phyloP scores from a whole-genome alignment of 1,284 basidiomycete species.

The Trichosporon ovoides region DNA sequence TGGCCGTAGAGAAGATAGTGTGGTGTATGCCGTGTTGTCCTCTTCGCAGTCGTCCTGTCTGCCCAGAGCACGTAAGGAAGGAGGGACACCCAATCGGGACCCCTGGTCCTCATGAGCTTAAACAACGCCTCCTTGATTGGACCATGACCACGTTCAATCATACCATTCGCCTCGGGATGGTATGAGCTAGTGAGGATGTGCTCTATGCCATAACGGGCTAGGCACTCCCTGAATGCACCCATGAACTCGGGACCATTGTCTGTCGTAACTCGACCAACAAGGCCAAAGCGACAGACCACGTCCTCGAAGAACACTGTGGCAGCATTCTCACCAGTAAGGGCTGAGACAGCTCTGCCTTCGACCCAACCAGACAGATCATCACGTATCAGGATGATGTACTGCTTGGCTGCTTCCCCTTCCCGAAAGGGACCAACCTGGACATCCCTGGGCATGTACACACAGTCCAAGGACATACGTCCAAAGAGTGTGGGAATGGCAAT shows the following conservation, averaged over 20 bases:
- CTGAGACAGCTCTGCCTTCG: neutral
- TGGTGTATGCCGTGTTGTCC: slow-evolving; percentile 1
- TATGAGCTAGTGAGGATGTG: neutral
- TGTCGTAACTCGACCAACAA: neutral
- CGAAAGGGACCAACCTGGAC: neutral
- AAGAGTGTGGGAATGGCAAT: neutral
- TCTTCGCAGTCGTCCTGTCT: slow-evolving; percentile 7
- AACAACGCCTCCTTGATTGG: slow-evolving; percentile 12
- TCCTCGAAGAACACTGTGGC: neutral
- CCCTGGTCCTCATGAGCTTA: slow-evolving; percentile 1
- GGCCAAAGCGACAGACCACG: neutral
- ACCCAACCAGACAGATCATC: slow-evolving; percentile 11
- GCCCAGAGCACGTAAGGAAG: slow-evolving; percentile 6
- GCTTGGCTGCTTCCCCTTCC: neutral
- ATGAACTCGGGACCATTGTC: slow-evolving; percentile 6
- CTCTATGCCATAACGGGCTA: neutral
- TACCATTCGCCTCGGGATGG: slow-evolving; percentile 7
- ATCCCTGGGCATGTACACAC: slow-evolving; percentile 6
- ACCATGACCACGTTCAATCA: slow-evolving; percentile 11
- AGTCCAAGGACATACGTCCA: slow-evolving; percentile 5
- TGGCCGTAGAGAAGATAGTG: slow-evolving; percentile 7
- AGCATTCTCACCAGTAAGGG: neutral
- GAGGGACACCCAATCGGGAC: neutral
- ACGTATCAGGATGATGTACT: neutral
- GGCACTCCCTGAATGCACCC: neutral